Conservation (phyloP, 2,329 filamentous ascomycete species). For the Colletotrichum eremochloae region DNA sequence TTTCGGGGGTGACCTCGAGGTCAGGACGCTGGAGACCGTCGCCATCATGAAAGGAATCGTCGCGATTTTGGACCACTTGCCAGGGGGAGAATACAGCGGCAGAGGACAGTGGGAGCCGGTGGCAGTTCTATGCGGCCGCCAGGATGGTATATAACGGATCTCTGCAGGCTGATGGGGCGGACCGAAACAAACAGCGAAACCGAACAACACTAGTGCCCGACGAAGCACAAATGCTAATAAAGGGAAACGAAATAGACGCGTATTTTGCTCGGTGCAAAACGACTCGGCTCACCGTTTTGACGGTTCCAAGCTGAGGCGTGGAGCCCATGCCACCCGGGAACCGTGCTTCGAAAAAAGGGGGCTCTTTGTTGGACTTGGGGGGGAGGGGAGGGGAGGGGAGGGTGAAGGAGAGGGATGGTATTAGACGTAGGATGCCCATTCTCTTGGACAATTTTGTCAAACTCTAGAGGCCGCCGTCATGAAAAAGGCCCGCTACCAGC, state of each 20-base stretch:
- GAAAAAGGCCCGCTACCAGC: too few species aligned
- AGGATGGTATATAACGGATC: neutral
- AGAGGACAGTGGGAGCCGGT: neutral
- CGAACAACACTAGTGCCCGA: neutral
- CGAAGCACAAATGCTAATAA: neutral
- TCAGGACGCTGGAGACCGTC: neutral
- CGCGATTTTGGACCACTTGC: neutral
- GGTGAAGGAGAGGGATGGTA: too few species aligned
- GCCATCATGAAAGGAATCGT: conserved; percentile 1
- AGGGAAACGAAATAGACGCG: neutral
- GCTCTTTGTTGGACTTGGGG: too few species aligned
- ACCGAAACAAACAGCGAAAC: neutral
- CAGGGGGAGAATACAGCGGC: neutral
- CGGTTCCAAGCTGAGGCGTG: conserved; percentile 22
- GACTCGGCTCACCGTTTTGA: conserved; percentile 17
- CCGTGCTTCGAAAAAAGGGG: too few species aligned
- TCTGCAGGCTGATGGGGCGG: neutral
- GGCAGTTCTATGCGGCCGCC: neutral
- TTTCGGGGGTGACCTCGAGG: conserved; percentile 21
- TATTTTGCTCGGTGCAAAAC: neutral
- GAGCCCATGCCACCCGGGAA: neutral
- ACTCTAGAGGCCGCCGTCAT: conserved; percentile 6
- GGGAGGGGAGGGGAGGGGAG: too few species aligned
- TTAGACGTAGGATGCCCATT: neutral
- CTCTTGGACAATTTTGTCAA: conserved; percentile 1